phyloP scores from a whole-genome alignment of 139 green algal species.

The Trebouxia sp. region DNA sequence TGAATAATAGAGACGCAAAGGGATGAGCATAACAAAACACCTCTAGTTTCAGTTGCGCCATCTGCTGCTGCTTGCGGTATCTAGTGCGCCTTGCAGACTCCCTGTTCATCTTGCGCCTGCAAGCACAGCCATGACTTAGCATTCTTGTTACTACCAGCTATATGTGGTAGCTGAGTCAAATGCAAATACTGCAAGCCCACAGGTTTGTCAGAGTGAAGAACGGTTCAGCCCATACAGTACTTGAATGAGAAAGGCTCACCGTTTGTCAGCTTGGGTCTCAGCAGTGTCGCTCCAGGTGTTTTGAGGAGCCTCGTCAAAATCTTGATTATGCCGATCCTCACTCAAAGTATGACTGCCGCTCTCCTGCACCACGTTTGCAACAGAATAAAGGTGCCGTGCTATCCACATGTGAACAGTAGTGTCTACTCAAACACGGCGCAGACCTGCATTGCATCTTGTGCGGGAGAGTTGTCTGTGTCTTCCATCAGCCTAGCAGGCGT shows the following conservation, averaged over 20 bases:
- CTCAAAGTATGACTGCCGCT: constrained; percentile 4
- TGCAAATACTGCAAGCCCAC: background rate
- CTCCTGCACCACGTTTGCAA: background rate
- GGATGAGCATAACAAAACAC: too few species aligned
- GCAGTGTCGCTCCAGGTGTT: background rate
- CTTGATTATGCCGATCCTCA: background rate
- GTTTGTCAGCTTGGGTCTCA: background rate
- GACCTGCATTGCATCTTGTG: background rate
- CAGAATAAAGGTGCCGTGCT: too few species aligned
- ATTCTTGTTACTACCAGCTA: background rate
- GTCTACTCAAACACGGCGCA: too few species aligned
- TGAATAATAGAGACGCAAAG: too few species aligned
- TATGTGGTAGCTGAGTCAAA: background rate
- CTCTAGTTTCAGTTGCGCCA: background rate
- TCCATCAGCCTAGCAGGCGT: constrained; percentile 3
- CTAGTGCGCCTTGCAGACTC: background rate
- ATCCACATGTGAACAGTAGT: too few species aligned
- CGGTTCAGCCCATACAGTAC: too few species aligned
- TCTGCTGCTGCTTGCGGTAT: background rate
- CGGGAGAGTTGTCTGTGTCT: background rate
- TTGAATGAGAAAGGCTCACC: background rate
- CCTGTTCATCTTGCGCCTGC: constrained; percentile 14
- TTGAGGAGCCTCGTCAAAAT: background rate
- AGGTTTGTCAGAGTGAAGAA: too few species aligned
- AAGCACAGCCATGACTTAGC: background rate